Base-by-base conservation (phyloP, 495 filamentous ascomycete species). In the Talaromyces thailandensis region DNA sequence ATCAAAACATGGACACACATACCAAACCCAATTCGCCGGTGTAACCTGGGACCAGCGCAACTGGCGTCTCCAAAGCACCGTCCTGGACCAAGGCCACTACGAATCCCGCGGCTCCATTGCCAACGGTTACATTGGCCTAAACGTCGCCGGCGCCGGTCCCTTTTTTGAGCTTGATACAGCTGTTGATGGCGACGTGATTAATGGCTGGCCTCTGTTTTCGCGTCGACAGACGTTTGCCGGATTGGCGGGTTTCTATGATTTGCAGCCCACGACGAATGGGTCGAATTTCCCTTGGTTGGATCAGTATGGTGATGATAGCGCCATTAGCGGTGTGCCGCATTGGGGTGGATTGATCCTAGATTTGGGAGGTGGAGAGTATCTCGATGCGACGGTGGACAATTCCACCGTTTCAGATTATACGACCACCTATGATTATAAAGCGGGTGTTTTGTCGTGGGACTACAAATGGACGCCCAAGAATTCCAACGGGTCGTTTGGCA, bases 141-240 rank as follows among this genome's bases (percentile, higher is more conserved):
- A 78, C 66, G 84, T 90, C 11, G 84, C 87, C 25, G 81, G 82
- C 32, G 76, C 78, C 6, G 88, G 88, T 1, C 88, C 88, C 0
- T 89, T 91, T 73, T 90, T 89, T 67, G 87, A 89, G 63, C 66
- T 82, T 12, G 87, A 89, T 70, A 72, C 72, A 4, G 75, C 75
- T 0, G 71, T 74, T 3, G 71, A 78, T 50, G 74, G 73, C 16
- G 79, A 81, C 60, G 81, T 81, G 26, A 85, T 86, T 68, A 88
- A 84, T 65, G 89, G 88, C 6, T 93, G 89, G 89, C 89, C 89
- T 6, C 70, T 92, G 16, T 90, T 84, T 72, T 76, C 85, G 52
- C 69, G 78, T 7, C 77, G 89, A 14, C 86, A 90, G 67, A 82
- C 86, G 1, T 90, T 93, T 69, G 84, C 86, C 4, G 91, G 88